A percentile compares a stretch with the other conserved stretches of the same genome.
Conservation (phyloP, 257 asterid genomes). For the Verbascum thapsus region DNA sequence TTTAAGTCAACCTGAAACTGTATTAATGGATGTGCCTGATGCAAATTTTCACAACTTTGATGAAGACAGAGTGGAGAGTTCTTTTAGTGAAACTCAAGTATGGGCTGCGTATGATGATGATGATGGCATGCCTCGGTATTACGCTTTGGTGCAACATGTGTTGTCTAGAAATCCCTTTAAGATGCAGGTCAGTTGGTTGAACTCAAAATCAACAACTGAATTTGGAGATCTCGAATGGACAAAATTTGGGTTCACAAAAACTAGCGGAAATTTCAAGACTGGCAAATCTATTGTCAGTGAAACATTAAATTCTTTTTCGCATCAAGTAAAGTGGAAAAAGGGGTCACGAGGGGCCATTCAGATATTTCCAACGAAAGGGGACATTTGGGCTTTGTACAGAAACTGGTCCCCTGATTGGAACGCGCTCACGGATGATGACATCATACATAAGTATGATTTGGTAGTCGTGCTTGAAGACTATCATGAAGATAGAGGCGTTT, state of each 20-base stretch:
- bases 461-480: constrained; percentile 64
- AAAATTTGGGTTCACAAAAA: constrained; percentile 54
- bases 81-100: constrained; percentile 55
- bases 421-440: constrained; percentile 48
- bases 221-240: constrained; percentile 50
- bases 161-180: constrained; percentile 49
- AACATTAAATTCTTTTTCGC: constrained; percentile 59
- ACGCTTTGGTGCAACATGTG: constrained; percentile 52
- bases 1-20: constrained; percentile 32
- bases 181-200: constrained; percentile 62
- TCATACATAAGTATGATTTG: constrained; percentile 55
- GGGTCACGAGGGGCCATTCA: constrained; percentile 56
- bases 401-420: constrained; percentile 81
- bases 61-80: constrained; percentile 49
- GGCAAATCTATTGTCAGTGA: constrained; percentile 42
- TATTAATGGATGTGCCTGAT: constrained; percentile 55
- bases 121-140: constrained; percentile 81
- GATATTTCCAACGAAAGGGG: constrained; percentile 64
- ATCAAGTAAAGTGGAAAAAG: constrained; percentile 55
- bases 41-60: constrained; percentile 68
- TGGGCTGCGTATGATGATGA: constrained; percentile 76
- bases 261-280: constrained; percentile 56
- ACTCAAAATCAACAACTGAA: constrained; percentile 46
- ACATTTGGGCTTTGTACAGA: constrained; percentile 73
- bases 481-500: constrained; percentile 44